Evolutionary conservation across 768 basidiomycete genomes (phyloP).

Genomic region (Coprinopsis strossmayeri): DNA sequence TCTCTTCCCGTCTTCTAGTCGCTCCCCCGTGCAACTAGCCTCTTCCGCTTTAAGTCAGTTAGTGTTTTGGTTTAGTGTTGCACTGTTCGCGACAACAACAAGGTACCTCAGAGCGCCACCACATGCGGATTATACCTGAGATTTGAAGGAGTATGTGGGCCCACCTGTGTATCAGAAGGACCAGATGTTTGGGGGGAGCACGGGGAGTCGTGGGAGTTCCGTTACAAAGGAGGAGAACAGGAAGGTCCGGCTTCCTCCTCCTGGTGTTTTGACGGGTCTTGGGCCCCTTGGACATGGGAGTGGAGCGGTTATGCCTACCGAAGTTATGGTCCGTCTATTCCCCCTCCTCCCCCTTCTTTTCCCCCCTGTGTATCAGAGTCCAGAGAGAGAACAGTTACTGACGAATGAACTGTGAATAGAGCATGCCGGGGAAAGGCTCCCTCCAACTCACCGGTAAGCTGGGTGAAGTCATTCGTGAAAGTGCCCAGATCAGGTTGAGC

Average conservation of each 20-base stretch:
- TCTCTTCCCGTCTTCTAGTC: no score
- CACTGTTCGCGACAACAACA: no score
- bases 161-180: constrained; percentile 95
- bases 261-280: constrained; percentile 91
- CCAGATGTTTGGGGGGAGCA: constrained; percentile 57
- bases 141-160: constrained; percentile 94
- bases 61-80: no score
- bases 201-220: neutral
- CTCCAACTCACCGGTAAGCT: constrained; percentile 95
- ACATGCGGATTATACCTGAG: no score
- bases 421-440: constrained; percentile 93
- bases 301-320: constrained; percentile 95
- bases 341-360: neutral
- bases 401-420: no score
- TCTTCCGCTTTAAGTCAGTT: no score
- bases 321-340: constrained; percentile 57
- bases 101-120: no score
- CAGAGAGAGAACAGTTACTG: no score
- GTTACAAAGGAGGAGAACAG: no score
- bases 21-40: no score
- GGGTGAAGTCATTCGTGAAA: constrained; percentile 96
- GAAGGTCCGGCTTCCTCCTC: constrained; percentile 59
- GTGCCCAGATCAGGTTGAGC: constrained; percentile 88
- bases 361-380: neutral
- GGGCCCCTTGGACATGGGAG: constrained; percentile 96